Evolutionary conservation across 140 eudicot species (phyloP).

Genomic region (Oenanthe javanica): DNA sequence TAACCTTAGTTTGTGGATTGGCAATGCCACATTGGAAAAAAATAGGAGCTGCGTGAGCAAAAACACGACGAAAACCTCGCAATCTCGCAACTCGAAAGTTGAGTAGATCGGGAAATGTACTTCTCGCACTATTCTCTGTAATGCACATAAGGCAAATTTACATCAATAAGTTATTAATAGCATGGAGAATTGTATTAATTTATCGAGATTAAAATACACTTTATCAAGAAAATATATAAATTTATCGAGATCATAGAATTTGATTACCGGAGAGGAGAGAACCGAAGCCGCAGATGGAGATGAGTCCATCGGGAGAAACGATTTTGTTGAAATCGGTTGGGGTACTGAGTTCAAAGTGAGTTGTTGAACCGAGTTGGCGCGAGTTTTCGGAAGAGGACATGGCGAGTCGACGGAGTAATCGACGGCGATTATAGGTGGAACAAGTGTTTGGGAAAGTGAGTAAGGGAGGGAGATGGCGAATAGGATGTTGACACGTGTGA

Average conservation of each 20-base stretch:
- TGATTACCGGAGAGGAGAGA: slow-evolving; percentile 82
- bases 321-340: slow-evolving; percentile 66
- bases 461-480: neutral
- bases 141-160: neutral
- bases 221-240: neutral
- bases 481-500: too few relatives aligned
- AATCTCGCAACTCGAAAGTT: slow-evolving; percentile 76
- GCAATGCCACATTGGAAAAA: slow-evolving; percentile 94
- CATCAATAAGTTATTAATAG: neutral
- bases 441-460: neutral
- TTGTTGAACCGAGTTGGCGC: neutral
- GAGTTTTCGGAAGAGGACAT: slow-evolving; percentile 28
- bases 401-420: slow-evolving; percentile 11
- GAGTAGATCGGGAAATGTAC: slow-evolving; percentile 85
- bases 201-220: neutral
- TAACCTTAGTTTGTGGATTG: slow-evolving; percentile 85
- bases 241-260: neutral
- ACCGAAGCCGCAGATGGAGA: slow-evolving; percentile 90
- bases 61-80: slow-evolving; percentile 80
- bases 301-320: slow-evolving; percentile 54
- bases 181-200: neutral
- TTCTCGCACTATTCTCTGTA: slow-evolving; percentile 87
- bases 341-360: slow-evolving; percentile 34
- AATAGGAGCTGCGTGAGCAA: slow-evolving; percentile 90
- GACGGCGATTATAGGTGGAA: neutral